Base-by-base conservation (phyloP, 225 moss, liverwort and hornwort species). In the Sphagnum tenellum region DNA sequence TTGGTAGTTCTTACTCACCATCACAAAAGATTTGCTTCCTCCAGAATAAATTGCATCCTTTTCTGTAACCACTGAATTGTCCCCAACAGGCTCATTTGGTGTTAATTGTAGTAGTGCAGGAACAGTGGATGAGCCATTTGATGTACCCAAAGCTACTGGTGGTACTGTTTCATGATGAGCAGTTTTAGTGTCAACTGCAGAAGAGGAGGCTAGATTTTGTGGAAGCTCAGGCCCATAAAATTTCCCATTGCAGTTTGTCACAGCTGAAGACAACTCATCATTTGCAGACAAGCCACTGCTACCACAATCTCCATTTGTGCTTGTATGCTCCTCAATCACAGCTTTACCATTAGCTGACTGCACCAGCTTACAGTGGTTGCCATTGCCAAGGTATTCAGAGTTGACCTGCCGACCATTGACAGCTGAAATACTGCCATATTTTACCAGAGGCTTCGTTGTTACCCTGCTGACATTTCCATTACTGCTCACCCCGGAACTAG, bases 361-460 rank as follows among this genome's bases (percentile, higher is more conserved):
- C 65, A 73, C 84, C 60, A 61, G 52, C 52, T 52, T 52, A 9
- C 9, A 52, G 9, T 52, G 52, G 52, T 2, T 69, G n/a, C 84
- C 81, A 44, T 78, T 84, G 12, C 50, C 77, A 61, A 64, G 64
- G 53, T 73, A 71, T 65, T 63, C 60, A 57, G 81, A 76, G 53
- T 75, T 75, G 55, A 67, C 66, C 51, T 52, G 6, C 2, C 73
- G 57, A 5, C 71, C 84, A 66, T 85, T 85, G 52, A 81, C 81
- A 49, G 84, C 84, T 62, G 81, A 81, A 45, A 81, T 85, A 55
- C 84, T 81, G 69, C 84, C 84, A 67, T 81, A 81, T 76, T 85
- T 85, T 67, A 81, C 56, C 63, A 78, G 81, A 12, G 84, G 81
- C 67, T 81, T 85, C 61, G 84, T 72, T 65, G 75, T 81, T 59